phyloP scores from a whole-genome alignment of 2,329 filamentous ascomycete genomes.

The Aspergillus pseudoglaucus region DNA sequence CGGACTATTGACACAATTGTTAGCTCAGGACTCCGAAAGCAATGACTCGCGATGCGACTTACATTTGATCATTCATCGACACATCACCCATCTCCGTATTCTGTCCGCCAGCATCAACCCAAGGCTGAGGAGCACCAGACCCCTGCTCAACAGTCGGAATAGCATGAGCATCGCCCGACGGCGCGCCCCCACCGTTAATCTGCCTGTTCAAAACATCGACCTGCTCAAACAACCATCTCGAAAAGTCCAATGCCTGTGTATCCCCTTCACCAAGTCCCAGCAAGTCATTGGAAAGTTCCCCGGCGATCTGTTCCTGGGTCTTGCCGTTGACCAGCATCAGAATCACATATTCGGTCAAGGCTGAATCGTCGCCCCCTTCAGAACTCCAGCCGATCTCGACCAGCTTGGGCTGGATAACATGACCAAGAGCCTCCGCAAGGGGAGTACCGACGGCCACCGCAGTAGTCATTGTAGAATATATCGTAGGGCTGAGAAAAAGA shows the following conservation, averaged over 20 bases:
- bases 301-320: conserved; percentile 79
- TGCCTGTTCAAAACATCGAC: conserved; percentile 62
- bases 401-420: conserved; percentile 81
- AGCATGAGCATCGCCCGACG: conserved; percentile 10
- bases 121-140: conserved; percentile 16
- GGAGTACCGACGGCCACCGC: conserved; percentile 72
- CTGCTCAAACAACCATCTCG: conserved; percentile 88
- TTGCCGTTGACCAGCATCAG: conserved; percentile 96
- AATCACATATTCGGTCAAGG: conserved; percentile 91
- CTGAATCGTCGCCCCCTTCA: conserved; percentile 70
- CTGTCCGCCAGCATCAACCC: conserved; percentile 37
- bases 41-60: conserved; percentile 9
- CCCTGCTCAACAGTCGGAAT: conserved; percentile 32
- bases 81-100: conserved; percentile 69
- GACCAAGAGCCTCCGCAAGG: conserved; percentile 74
- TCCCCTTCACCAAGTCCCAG: conserved; percentile 78
- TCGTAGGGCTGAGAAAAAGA: conserved; percentile 12
- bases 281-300: conserved; percentile 81
- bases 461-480: conserved; percentile 58
- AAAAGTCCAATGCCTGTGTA: conserved; percentile 72
- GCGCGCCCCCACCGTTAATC: conserved; percentile 46
- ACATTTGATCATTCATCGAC: conserved; percentile 34
- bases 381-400: conserved; percentile 89
- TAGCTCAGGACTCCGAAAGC: conserved; percentile 30
- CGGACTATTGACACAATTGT: conserved; percentile 53